phyloP scores from a whole-genome alignment of 176 grass and related monocot genomes.

The Avena atlantica region DNA sequence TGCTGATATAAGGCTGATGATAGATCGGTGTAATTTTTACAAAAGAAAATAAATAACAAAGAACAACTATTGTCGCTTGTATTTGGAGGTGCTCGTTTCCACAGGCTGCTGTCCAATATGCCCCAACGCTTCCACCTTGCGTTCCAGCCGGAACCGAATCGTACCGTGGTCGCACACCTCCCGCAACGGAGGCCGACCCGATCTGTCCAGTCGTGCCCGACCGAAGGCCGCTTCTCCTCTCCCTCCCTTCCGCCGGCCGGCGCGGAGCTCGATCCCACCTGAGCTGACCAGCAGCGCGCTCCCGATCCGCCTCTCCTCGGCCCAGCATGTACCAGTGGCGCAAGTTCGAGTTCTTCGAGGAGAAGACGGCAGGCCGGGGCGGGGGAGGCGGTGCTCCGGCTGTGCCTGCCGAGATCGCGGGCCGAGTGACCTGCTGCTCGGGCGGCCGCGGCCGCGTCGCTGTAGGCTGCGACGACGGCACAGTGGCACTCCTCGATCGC shows the following conservation, averaged over 20 bases:
- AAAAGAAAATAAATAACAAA: too few relatives aligned
- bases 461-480: slow-evolving; percentile 84
- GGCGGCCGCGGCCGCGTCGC: slow-evolving; percentile 77
- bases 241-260: background rate
- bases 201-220: background rate
- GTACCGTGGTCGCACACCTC: too few relatives aligned
- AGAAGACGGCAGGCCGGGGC: slow-evolving; percentile 67
- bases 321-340: slow-evolving; percentile 83
- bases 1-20: too few relatives aligned
- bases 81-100: too few relatives aligned
- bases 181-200: too few relatives aligned
- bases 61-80: too few relatives aligned
- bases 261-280: slow-evolving; percentile 32
- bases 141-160: too few relatives aligned
- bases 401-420: slow-evolving; percentile 72
- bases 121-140: too few relatives aligned
- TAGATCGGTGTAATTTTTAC: too few relatives aligned
- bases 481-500: slow-evolving; percentile 76
- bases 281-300: background rate
- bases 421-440: slow-evolving; percentile 75
- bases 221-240: background rate
- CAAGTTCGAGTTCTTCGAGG: slow-evolving; percentile 97
- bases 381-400: slow-evolving; percentile 41
- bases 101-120: too few relatives aligned
- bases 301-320: slow-evolving; percentile 19